These are phyloP conservation scores for Apiotrichum brassicae DNA, from an alignment of 1,284 basidiomycete species.

Conservation along the genomic window DNA sequence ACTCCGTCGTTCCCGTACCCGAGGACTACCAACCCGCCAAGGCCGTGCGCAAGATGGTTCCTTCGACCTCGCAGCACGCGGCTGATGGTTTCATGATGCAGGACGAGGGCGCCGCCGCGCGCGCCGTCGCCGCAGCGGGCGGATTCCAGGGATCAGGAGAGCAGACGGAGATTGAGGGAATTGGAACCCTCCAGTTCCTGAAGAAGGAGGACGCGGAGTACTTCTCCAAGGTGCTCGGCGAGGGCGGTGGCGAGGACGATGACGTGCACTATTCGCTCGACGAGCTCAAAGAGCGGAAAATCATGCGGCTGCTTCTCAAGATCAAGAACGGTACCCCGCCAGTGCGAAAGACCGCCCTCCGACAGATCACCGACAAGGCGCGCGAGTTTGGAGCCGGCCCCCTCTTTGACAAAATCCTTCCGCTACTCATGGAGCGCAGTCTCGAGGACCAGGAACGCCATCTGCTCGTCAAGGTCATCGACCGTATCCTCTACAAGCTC, in stretches of 20 bases:
- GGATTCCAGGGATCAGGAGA: slow-evolving; percentile 76
- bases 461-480: slow-evolving; percentile 97
- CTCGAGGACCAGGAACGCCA: slow-evolving; percentile 99
- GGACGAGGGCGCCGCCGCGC: slow-evolving; percentile 82
- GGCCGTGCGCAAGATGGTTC: slow-evolving; percentile 52
- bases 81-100: slow-evolving; percentile 84
- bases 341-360: slow-evolving; percentile 92
- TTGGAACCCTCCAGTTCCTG: slow-evolving; percentile 95
- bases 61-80: slow-evolving; percentile 55
- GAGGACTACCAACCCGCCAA: slow-evolving; percentile 76
- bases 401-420: slow-evolving; percentile 98
- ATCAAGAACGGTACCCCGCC: slow-evolving; percentile 99
- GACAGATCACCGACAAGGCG: slow-evolving; percentile 99
- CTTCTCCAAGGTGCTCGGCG: slow-evolving; percentile 91
- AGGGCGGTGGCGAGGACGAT: slow-evolving; percentile 76
- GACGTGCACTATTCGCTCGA: slow-evolving; percentile 78
- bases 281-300: slow-evolving; percentile 98
- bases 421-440: slow-evolving; percentile 96
- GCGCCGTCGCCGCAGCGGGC: slow-evolving; percentile 76
- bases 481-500: slow-evolving; percentile 96
- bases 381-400: slow-evolving; percentile 97
- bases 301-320: slow-evolving; percentile 98
- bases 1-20: slow-evolving; percentile 86
- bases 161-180: slow-evolving; percentile 97
- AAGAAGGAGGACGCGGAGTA: slow-evolving; percentile 97